phyloP scores from a whole-genome alignment of 2,329 filamentous ascomycete species.

The Fusarium sp. region DNA sequence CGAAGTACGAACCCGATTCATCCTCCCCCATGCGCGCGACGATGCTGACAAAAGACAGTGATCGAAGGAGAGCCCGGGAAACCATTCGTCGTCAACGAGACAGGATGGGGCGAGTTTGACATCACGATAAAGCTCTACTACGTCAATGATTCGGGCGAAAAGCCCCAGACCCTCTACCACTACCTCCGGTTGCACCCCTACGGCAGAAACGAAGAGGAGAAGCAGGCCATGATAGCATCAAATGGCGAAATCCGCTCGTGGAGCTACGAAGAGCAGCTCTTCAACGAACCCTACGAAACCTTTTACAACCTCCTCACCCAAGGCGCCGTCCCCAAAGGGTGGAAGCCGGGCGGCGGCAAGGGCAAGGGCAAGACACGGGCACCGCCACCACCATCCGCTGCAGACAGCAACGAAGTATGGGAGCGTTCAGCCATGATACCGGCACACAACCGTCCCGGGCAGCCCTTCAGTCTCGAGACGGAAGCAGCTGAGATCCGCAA shows the following conservation, averaged over 20 bases:
- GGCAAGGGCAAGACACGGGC: conserved; percentile 64
- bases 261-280: conserved; percentile 93
- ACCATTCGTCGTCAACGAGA: conserved; percentile 89
- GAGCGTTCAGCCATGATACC: conserved; percentile 84
- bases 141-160: conserved; percentile 88
- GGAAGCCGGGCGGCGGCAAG: conserved; percentile 65
- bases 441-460: conserved; percentile 74
- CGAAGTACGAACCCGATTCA: conserved; percentile 70
- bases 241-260: conserved; percentile 81
- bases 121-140: conserved; percentile 97
- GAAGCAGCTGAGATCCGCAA: conserved; percentile 75
- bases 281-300: conserved; percentile 95
- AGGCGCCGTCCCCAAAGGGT: conserved; percentile 72
- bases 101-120: conserved; percentile 98
- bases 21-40: background rate
- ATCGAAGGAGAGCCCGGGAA: conserved; percentile 80
- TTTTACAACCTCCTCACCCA: conserved; percentile 91
- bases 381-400: conserved; percentile 56
- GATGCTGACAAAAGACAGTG: conserved; percentile 58
- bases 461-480: conserved; percentile 81
- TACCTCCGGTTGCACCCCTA: conserved; percentile 93
- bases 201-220: conserved; percentile 84
- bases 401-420: conserved; percentile 67
- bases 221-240: conserved; percentile 70
- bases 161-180: conserved; percentile 96